A percentile compares a stretch with the other conserved stretches of the same genome.
Evolutionary conservation across 495 filamentous ascomycete genomes (phyloP).

Genomic region (Pseudomonodictys pantanalensis): DNA sequence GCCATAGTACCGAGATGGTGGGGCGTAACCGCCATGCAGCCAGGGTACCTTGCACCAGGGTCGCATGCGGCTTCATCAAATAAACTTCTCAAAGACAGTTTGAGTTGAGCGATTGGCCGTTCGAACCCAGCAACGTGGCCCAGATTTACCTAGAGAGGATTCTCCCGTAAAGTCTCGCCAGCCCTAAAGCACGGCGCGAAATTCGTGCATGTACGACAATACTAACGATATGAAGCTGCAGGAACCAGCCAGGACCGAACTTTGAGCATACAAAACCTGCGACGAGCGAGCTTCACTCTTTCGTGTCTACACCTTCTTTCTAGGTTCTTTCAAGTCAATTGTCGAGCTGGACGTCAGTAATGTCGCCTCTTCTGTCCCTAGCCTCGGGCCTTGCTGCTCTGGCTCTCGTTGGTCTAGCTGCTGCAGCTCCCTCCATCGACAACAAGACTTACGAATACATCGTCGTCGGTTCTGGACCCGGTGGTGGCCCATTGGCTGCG

Average conservation of each 20-base stretch:
- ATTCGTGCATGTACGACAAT: conserved; percentile 14
- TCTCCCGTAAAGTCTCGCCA: too few species aligned
- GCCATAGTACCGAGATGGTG: too few species aligned
- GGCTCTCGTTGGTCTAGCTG: not conserved
- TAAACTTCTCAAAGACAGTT: too few species aligned
- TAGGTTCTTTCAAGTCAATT: not conserved
- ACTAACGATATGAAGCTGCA: not conserved
- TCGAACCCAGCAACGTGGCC: too few species aligned
- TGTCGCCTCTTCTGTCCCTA: conserved; percentile 14
- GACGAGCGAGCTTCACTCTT: too few species aligned
- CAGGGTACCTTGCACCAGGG: too few species aligned
- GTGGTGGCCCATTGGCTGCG: conserved; percentile 34
- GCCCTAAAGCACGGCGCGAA: conserved; percentile 9
- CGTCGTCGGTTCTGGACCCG: conserved; percentile 31
- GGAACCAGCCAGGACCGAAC: not conserved
- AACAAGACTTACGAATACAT: conserved; percentile 35
- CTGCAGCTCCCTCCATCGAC: not conserved
- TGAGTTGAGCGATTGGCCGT: too few species aligned
- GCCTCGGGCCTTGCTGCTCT: not conserved
- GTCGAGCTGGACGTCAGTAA: not conserved
- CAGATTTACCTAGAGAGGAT: too few species aligned
- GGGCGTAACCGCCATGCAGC: too few species aligned
- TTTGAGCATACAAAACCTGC: not conserved
- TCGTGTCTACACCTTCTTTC: too few species aligned
- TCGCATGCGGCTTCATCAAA: too few species aligned